Evolutionary conservation across 495 filamentous ascomycete genomes (phyloP).

Genomic region (Lindgomyces ingoldianus): DNA sequence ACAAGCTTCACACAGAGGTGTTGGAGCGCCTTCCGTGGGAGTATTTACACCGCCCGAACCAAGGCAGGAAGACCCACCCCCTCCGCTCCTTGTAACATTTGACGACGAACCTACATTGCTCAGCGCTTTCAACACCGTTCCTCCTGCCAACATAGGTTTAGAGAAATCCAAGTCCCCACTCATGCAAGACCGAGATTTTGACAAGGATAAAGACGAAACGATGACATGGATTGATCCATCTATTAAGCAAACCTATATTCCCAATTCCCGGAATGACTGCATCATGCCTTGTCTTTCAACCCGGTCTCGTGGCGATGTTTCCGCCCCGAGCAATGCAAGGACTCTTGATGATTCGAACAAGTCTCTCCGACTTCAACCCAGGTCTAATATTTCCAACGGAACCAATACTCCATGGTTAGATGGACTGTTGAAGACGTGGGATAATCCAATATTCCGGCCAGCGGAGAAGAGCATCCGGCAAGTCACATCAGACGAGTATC

Average conservation of each 20-base stretch:
- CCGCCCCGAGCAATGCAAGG: background rate
- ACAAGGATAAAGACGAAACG: slow-evolving; percentile 34
- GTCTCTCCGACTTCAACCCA: slow-evolving; percentile 16
- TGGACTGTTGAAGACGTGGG: slow-evolving; percentile 52
- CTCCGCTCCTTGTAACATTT: background rate
- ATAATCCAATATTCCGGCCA: slow-evolving; percentile 62
- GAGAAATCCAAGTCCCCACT: background rate
- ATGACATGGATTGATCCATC: slow-evolving; percentile 69
- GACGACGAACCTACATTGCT: background rate
- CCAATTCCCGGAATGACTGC: slow-evolving; percentile 66
- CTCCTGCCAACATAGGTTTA: background rate
- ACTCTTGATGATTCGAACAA: slow-evolving; percentile 23
- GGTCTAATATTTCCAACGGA: background rate
- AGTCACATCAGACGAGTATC: slow-evolving; percentile 38
- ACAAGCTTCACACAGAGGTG: background rate
- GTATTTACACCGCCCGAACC: background rate
- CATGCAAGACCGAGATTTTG: slow-evolving; percentile 28
- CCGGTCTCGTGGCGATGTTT: background rate
- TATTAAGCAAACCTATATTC: slow-evolving; percentile 58
- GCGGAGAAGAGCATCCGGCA: slow-evolving; percentile 55
- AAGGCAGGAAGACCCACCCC: background rate
- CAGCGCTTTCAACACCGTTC: slow-evolving; percentile 4
- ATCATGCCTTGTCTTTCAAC: slow-evolving; percentile 41
- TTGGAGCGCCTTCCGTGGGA: background rate
- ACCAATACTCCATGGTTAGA: slow-evolving; percentile 45